phyloP scores from a whole-genome alignment of 1,284 basidiomycete genomes.

The Ustilago cynodontis region DNA sequence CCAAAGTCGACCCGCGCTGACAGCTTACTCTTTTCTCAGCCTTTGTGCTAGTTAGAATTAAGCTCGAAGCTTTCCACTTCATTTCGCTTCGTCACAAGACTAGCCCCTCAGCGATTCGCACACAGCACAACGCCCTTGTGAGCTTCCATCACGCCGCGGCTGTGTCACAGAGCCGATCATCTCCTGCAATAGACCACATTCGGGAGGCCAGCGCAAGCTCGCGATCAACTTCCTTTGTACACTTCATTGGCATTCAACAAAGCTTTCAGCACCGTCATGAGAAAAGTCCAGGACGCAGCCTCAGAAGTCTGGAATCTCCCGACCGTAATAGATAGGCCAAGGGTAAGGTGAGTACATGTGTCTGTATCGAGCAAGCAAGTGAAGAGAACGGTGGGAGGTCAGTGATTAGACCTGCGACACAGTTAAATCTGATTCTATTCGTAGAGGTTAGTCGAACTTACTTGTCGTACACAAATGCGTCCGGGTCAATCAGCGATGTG shows the following conservation, averaged over 20 bases:
- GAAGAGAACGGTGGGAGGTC: neutral
- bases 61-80: neutral
- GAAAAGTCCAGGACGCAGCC: neutral
- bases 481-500: constrained; percentile 42
- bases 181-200: neutral
- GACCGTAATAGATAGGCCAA: constrained; percentile 53
- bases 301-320: constrained; percentile 30
- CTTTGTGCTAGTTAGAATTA: neutral
- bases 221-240: neutral
- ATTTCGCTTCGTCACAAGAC: neutral
- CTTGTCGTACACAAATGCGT: constrained; percentile 52
- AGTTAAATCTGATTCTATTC: neutral
- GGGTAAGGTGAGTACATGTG: constrained; percentile 56
- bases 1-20: too few relatives aligned
- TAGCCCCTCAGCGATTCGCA: neutral
- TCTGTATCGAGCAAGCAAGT: constrained; percentile 13
- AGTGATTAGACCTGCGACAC: neutral
- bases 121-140: too few relatives aligned
- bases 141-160: neutral
- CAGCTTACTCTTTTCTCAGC: neutral
- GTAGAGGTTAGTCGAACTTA: constrained; percentile 18
- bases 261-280: neutral
- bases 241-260: neutral
- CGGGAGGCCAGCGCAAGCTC: neutral
- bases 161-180: neutral